Evolutionary conservation across 495 filamentous ascomycete species (phyloP), one percentile per base, ranked within the genome.

Genomic region (Penicillium cataractarum): DNA sequence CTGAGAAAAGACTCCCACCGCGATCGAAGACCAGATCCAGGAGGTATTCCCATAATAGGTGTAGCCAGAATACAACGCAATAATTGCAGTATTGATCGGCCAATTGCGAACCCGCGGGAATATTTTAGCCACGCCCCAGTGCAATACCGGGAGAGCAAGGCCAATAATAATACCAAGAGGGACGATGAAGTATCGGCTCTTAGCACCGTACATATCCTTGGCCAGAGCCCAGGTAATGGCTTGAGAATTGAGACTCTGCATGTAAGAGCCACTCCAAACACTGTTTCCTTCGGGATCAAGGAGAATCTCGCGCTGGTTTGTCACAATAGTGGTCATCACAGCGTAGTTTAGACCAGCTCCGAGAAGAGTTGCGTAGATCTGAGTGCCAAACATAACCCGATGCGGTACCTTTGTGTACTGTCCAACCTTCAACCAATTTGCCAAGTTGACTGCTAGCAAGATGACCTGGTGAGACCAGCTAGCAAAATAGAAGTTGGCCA

Each of bases 1-100:
- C 65, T 87, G 85, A 9, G 69, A 65, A 57, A 78, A 76, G 63
- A 83, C 68, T 10, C 83, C 79, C 9, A 75, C 60, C 29, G 67
- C 60, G 63, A 80, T 75, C 37, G 64, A 72, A 12, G 49, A 65
- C 53, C 69, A 63, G 48, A 81, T 57, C 33, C 64, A 68, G 42
- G 67, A 67, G 15, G 78, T 81, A 56, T 78, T 75, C 4, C 71
- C 74, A 7, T 65, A 64, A 56, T 76, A 76, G 60, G 76, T 74
- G 29, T 67, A 63, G n/a, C 78, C 79, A 24, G 76, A 68, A 46
- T 76, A 80, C 21, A 68, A 57, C 15, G 76, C 63, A 50, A 81
- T 76, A 9, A 78, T 66, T 0, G 78, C 60, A 10, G 77, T 72
- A 55, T 81, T 82, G 58, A 78, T 48, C 4, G 64, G 59, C 64